A percentile compares a stretch with the other conserved stretches of the same genome.
phyloP scores from a whole-genome alignment of 1,284 basidiomycete species.

The Quambalaria eucalypti region DNA sequence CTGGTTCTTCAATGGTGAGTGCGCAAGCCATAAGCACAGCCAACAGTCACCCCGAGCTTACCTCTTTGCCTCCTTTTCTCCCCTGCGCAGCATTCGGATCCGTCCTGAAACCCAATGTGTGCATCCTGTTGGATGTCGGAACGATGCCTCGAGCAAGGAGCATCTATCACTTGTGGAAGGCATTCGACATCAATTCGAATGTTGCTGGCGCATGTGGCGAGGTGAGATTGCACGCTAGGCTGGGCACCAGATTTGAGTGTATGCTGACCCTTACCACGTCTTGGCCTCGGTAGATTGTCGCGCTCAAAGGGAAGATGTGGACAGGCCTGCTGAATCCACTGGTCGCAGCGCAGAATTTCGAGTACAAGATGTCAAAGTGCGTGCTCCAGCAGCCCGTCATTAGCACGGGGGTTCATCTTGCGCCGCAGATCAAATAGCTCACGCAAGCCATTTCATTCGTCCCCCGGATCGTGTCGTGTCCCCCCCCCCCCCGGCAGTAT shows the following conservation, averaged over 20 bases:
- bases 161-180: constrained; percentile 94
- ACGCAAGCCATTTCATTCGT: too few species aligned
- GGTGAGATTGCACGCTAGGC: not conserved
- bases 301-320: constrained; percentile 69
- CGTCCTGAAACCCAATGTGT: constrained; percentile 64
- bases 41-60: not conserved
- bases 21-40: not conserved
- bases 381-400: not conserved
- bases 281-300: constrained; percentile 71
- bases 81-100: constrained; percentile 37
- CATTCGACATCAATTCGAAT: constrained; percentile 89
- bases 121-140: constrained; percentile 86
- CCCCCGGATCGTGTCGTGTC: too few species aligned
- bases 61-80: not conserved
- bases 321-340: constrained; percentile 56
- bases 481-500: constrained; percentile 1
- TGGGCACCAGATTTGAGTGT: not conserved
- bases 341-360: constrained; percentile 55
- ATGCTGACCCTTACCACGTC: too few species aligned
- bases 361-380: constrained; percentile 43
- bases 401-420: too few species aligned
- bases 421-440: too few species aligned
- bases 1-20: constrained; percentile 48
- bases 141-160: constrained; percentile 60
- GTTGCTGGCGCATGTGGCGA: constrained; percentile 96